Percentiles rank a stretch among this genome's conserved stretches.
Conservation (phyloP, 805 yeast genomes). For the Scheffersomyces stipitis region DNA sequence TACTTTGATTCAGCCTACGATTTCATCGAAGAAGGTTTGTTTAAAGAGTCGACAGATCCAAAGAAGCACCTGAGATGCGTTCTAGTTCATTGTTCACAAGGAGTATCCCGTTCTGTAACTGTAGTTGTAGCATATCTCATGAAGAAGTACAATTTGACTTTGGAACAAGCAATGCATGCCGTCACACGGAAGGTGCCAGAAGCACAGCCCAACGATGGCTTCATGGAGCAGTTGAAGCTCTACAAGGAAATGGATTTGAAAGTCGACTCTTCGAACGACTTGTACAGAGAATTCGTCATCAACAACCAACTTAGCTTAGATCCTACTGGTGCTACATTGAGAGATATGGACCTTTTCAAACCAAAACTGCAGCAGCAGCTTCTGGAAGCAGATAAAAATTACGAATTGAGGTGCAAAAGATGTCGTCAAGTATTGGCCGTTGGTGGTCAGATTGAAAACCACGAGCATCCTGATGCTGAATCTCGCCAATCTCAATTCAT, state of each 20-base stretch:
- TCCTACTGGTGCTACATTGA: conserved; percentile 40
- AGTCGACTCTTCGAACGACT: conserved; percentile 20
- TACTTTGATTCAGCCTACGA: conserved; percentile 58
- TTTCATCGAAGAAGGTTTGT: conserved; percentile 67
- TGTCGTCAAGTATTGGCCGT: conserved; percentile 74
- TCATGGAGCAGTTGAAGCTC: conserved; percentile 67
- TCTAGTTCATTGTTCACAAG: conserved; percentile 46
- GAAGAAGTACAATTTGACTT: conserved; percentile 52
- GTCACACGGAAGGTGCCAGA: conserved; percentile 62
- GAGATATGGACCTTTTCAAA: conserved; percentile 14
- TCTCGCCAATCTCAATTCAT: conserved; percentile 67
- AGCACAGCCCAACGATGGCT: conserved; percentile 72
- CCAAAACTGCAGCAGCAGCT: conserved; percentile 19
- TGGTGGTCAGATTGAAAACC: conserved; percentile 60
- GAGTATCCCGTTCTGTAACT: conserved; percentile 48
- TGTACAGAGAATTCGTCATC: conserved; percentile 27
- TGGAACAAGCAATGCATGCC: conserved; percentile 69
- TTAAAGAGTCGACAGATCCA: conserved; percentile 25
- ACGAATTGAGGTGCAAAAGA: conserved; percentile 69
- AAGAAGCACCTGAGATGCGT: conserved; percentile 24
- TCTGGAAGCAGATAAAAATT: conserved; percentile 11
- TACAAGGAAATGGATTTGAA: conserved; percentile 44
- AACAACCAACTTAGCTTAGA: conserved; percentile 30
- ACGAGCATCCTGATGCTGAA: conserved; percentile 63
- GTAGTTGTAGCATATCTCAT: conserved; percentile 49